These are phyloP conservation scores for Sugiyamaella floridensis DNA, from an alignment of 805 yeast species.

Conservation along the genomic window DNA sequence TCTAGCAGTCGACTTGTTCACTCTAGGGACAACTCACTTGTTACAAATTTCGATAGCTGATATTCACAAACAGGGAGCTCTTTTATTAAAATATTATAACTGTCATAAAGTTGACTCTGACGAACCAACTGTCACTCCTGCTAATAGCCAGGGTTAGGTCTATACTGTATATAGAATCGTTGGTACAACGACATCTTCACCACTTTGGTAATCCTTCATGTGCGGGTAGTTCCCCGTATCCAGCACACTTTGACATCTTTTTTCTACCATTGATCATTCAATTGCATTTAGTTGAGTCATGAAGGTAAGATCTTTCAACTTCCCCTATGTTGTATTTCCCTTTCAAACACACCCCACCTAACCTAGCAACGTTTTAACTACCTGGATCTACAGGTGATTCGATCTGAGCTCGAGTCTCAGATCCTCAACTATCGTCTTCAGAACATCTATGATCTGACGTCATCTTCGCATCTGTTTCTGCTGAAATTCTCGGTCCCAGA, in stretches of 20 bases:
- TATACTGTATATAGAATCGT: too few relatives aligned
- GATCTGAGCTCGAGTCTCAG: conserved; percentile 53
- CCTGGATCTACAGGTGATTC: conserved; percentile 67
- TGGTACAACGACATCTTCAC: background rate
- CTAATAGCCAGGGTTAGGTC: too few relatives aligned
- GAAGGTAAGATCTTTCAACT: conserved; percentile 6
- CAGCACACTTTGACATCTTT: too few relatives aligned
- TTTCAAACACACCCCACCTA: background rate
- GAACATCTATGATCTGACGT: conserved; percentile 75
- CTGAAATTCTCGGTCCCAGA: conserved; percentile 80
- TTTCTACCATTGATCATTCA: too few relatives aligned
- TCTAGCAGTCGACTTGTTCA: too few relatives aligned
- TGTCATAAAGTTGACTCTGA: too few relatives aligned
- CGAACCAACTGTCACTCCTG: too few relatives aligned
- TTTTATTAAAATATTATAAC: too few relatives aligned
- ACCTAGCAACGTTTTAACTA: conserved; percentile 78
- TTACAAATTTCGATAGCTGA: too few relatives aligned
- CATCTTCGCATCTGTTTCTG: conserved; percentile 64
- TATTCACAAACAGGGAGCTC: too few relatives aligned
- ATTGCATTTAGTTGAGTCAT: background rate
- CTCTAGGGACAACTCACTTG: too few relatives aligned
- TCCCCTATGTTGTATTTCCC: background rate
- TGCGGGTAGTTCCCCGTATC: too few relatives aligned
- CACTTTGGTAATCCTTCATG: background rate
- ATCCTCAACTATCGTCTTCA: conserved; percentile 65